These are phyloP conservation scores for Hanseniaspora osmophila DNA, from an alignment of 805 yeast genomes.

Conservation along the genomic window DNA sequence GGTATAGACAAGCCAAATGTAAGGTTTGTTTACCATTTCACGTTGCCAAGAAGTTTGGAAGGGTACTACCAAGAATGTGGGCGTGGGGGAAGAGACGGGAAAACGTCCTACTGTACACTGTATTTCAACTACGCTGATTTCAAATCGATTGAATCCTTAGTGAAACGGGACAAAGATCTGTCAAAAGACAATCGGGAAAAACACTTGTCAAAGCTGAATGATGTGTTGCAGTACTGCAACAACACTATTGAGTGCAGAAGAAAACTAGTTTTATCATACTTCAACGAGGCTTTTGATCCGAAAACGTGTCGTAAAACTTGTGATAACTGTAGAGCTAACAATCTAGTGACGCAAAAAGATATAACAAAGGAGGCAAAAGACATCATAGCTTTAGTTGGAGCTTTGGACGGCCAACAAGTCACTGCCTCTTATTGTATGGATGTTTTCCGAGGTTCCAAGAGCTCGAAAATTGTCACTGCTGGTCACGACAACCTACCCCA, in stretches of 20 bases:
- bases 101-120: slow-evolving; percentile 66
- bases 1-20: slow-evolving; percentile 97
- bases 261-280: slow-evolving; percentile 76
- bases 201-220: slow-evolving; percentile 61
- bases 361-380: slow-evolving; percentile 50
- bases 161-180: slow-evolving; percentile 59
- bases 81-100: slow-evolving; percentile 94
- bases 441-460: slow-evolving; percentile 58
- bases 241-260: slow-evolving; percentile 84
- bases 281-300: slow-evolving; percentile 68
- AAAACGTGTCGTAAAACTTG: slow-evolving; percentile 55
- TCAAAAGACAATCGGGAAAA: slow-evolving; percentile 53
- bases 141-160: slow-evolving; percentile 57
- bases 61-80: slow-evolving; percentile 98
- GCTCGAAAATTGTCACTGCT: slow-evolving; percentile 42
- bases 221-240: slow-evolving; percentile 84
- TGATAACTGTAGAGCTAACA: slow-evolving; percentile 61
- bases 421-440: slow-evolving; percentile 76
- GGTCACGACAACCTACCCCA: slow-evolving; percentile 47
- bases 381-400: slow-evolving; percentile 44
- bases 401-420: slow-evolving; percentile 43
- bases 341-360: slow-evolving; percentile 40
- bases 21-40: slow-evolving; percentile 76
- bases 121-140: slow-evolving; percentile 75
- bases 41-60: slow-evolving; percentile 80